A percentile compares a stretch with the other conserved stretches of the same genome.
Evolutionary conservation across 2,329 filamentous ascomycete genomes (phyloP).

Genomic region (Aspergillus sergii): DNA sequence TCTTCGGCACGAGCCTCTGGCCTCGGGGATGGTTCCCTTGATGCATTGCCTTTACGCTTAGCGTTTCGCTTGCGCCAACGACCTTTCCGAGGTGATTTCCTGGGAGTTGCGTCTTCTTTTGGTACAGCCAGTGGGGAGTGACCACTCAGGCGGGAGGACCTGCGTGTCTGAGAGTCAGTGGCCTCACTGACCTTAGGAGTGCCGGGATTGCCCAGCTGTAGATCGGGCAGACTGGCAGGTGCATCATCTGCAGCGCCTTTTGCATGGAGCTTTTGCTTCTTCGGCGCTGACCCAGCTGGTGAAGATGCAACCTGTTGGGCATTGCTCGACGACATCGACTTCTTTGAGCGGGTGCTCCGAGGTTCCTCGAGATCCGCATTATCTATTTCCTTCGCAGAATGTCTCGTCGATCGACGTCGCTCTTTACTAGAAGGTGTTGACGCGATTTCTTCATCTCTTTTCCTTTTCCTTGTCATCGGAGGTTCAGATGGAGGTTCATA

Average conservation of each 20-base stretch:
- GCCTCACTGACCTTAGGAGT: conserved; percentile 1
- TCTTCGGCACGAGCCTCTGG: neutral
- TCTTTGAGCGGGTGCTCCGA: conserved; percentile 19
- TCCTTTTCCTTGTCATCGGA: conserved; percentile 36
- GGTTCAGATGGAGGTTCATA: conserved; percentile 12
- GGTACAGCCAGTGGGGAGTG: conserved; percentile 16
- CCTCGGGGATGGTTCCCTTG: conserved; percentile 10
- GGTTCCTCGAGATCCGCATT: conserved; percentile 13
- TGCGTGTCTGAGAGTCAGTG: conserved; percentile 31
- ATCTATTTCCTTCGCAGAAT: conserved; percentile 22
- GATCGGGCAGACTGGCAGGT: neutral
- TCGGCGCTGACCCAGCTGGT: conserved; percentile 24
- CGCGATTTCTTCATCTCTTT: conserved; percentile 29
- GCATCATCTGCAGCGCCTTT: conserved; percentile 8
- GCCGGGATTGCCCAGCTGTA: neutral
- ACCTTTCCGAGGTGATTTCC: conserved; percentile 19
- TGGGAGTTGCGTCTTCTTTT: conserved; percentile 15
- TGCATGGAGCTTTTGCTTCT: conserved; percentile 27
- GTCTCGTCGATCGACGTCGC: conserved; percentile 34
- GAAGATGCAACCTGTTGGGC: conserved; percentile 16
- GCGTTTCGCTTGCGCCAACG: conserved; percentile 25
- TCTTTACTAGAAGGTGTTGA: conserved; percentile 21
- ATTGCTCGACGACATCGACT: conserved; percentile 4
- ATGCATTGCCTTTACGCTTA: conserved; percentile 16
- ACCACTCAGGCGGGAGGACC: conserved; percentile 33